These are phyloP conservation scores for Penicillium silybi DNA, from an alignment of 495 filamentous ascomycete species.

Conservation along the genomic window DNA sequence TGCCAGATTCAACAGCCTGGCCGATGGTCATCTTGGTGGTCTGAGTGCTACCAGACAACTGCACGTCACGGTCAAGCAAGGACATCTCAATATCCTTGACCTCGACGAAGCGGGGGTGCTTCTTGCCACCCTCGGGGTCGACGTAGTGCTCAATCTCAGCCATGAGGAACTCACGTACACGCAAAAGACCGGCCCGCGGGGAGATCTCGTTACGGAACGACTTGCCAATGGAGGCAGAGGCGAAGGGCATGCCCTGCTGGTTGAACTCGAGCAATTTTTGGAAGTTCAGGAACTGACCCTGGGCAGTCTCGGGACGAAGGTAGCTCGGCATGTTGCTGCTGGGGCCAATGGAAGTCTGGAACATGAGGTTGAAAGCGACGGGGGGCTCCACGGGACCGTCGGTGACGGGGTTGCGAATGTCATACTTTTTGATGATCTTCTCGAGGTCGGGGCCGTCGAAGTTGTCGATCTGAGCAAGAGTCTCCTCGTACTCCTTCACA, in stretches of 20 bases:
- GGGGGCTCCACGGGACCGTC: slow-evolving; percentile 59
- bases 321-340: slow-evolving; percentile 61
- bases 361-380: slow-evolving; percentile 72
- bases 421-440: slow-evolving; percentile 57
- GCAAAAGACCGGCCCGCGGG: slow-evolving; percentile 60
- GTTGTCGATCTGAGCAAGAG: slow-evolving; percentile 70
- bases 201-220: slow-evolving; percentile 75
- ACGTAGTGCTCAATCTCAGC: slow-evolving; percentile 74
- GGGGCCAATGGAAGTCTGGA: slow-evolving; percentile 66
- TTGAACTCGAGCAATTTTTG: slow-evolving; percentile 69
- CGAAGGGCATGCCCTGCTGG: slow-evolving; percentile 66
- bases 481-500: slow-evolving; percentile 63
- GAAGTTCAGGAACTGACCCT: slow-evolving; percentile 67
- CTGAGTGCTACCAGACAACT: slow-evolving; percentile 64
- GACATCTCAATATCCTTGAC: slow-evolving; percentile 59
- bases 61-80: slow-evolving; percentile 66
- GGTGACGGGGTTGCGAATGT: slow-evolving; percentile 62
- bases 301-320: slow-evolving; percentile 64
- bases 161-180: slow-evolving; percentile 72
- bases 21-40: slow-evolving; percentile 59
- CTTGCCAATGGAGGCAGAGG: slow-evolving; percentile 72
- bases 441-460: slow-evolving; percentile 63
- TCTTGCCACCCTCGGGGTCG: slow-evolving; percentile 67
- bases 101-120: slow-evolving; percentile 61
- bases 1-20: slow-evolving; percentile 61